These are phyloP conservation scores for Zymoseptoria brevis DNA, from an alignment of 2,329 filamentous ascomycete genomes.

Conservation along the genomic window DNA sequence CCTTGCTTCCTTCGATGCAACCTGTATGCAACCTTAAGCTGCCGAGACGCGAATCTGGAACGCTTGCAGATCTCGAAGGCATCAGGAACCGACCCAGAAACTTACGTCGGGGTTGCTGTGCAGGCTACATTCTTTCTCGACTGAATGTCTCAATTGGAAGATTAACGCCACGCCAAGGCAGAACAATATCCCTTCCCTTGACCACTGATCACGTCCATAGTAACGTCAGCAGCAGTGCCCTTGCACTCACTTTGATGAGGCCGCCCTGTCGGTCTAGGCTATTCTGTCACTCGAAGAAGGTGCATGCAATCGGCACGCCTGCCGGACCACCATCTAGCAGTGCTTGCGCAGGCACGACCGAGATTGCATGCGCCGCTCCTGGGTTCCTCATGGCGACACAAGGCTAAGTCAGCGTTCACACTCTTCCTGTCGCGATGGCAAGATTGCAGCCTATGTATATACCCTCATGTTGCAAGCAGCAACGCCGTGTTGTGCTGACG, in stretches of 20 bases:
- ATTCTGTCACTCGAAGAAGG: constrained; percentile 10
- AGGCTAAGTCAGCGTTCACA: constrained; percentile 26
- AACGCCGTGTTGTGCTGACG: constrained; percentile 12
- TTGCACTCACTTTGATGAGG: constrained; percentile 25
- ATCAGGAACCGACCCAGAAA: background rate
- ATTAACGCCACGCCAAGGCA: constrained; percentile 23
- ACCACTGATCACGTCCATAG: constrained; percentile 13
- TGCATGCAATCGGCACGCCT: constrained; percentile 22
- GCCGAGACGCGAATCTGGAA: background rate
- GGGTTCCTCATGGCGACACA: constrained; percentile 23
- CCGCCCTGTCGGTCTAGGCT: constrained; percentile 14
- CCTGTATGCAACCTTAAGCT: background rate
- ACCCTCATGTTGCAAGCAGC: constrained; percentile 22
- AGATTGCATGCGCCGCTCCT: constrained; percentile 25
- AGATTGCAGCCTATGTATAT: constrained; percentile 15
- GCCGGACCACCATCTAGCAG: constrained; percentile 22
- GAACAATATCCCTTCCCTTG: constrained; percentile 20
- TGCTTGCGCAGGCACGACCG: constrained; percentile 22
- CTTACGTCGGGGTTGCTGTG: background rate
- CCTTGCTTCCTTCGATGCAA: background rate
- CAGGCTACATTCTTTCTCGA: constrained; percentile 18
- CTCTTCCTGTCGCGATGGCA: constrained; percentile 18
- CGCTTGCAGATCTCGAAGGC: background rate
- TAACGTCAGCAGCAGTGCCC: constrained; percentile 21
- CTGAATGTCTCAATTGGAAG: constrained; percentile 19